Evolutionary conservation across 768 basidiomycete species (phyloP), one percentile per base, ranked within the genome.

Genomic region (Leccinum boreale): DNA sequence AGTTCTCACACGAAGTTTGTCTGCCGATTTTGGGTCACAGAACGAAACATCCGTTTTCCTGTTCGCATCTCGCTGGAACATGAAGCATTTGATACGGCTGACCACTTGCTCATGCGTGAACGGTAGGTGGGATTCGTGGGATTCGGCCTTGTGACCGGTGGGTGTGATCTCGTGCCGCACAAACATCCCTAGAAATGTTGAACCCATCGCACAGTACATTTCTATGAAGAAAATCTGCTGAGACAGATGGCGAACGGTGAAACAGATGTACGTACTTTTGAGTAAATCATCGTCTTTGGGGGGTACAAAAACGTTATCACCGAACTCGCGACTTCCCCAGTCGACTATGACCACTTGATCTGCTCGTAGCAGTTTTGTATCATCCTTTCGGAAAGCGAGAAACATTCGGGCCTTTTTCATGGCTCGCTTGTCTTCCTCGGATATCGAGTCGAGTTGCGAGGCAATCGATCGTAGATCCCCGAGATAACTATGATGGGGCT

Each of bases 121-220:
- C 3, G 33, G 33, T 26, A n/a, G 35, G 7, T 7, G 1, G 8
- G 5, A 1, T 2, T 21, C 42, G 7, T 7, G 1, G 8, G 5
- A 1, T 2, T 21, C 42, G 17, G 24, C 7, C 7, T 19, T 9
- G n/a, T 9, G 15, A 5, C 24, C 31, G n/a, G n/a, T 7, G 5
- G 23, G 49, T 12, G 3, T 2, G 31, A 63, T 39, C 7, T 56
- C 29, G 29, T 65, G 24, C 11, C 5, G 52, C 19, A 63, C 58
- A 28, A 52, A 51, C 14, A 28, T 54, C 26, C 63, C 58, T 21
- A 63, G 46, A 49, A 45, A 65, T 19, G 44, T 24, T 5, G 58
- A 57, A 14, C 59, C 63, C 63, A 65, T 54, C 8, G 51, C 50
- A 19, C 23, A 19, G 36, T 63, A 63, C 62, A 63, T 46, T 44